Percentiles rank a stretch among this genome's conserved stretches.
These are phyloP conservation scores for Jaltomata sinuosa DNA, from an alignment of 257 asterid genomes.

Conservation along the genomic window DNA sequence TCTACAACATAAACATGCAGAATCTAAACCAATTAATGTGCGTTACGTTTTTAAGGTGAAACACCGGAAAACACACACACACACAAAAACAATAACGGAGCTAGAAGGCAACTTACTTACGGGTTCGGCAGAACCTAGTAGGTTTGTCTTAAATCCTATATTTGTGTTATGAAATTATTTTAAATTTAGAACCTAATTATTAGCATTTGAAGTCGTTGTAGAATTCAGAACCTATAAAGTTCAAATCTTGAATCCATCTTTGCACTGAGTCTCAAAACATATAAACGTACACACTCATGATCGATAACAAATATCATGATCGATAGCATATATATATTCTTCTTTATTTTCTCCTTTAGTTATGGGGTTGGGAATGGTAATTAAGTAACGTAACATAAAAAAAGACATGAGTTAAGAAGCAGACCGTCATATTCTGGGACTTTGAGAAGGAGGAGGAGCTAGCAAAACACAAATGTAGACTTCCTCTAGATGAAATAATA, in stretches of 20 bases:
- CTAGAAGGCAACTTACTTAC: too few relatives aligned
- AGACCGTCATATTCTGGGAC: conserved; percentile 29
- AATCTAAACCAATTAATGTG: background rate
- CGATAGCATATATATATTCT: background rate
- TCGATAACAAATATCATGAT: background rate
- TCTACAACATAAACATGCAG: background rate
- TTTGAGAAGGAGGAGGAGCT: background rate
- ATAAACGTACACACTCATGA: background rate
- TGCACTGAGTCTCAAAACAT: background rate
- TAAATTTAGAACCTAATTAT: background rate
- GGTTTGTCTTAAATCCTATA: too few relatives aligned
- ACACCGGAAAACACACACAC: background rate
- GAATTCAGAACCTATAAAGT: background rate
- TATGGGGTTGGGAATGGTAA: background rate
- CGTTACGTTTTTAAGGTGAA: background rate
- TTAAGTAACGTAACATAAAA: background rate
- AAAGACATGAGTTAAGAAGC: background rate
- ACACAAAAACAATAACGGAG: background rate
- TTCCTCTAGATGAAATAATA: background rate
- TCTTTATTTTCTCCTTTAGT: background rate
- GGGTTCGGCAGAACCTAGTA: too few relatives aligned
- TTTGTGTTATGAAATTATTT: background rate
- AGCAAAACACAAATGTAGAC: background rate
- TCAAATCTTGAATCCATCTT: background rate
- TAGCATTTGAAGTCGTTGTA: background rate